Percentiles rank a stretch among this genome's conserved stretches.
Evolutionary conservation across 1,284 basidiomycete genomes (phyloP).

Genomic region (Moesziomyces sp.): DNA sequence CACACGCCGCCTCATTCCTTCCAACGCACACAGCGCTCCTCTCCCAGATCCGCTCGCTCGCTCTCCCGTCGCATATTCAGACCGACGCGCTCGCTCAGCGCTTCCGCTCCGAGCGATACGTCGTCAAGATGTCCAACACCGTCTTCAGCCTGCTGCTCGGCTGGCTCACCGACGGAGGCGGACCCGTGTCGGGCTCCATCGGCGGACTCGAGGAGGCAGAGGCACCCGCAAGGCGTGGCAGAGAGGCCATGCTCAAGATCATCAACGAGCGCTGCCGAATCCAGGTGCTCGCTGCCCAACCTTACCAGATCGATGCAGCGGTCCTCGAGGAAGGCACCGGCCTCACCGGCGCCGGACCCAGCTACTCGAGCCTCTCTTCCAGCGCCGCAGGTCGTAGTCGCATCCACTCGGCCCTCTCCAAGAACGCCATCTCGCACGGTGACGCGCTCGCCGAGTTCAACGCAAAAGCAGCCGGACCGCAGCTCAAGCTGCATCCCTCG

Average conservation of each 20-base stretch:
- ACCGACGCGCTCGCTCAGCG: conserved; percentile 84
- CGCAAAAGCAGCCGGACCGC: conserved; percentile 60
- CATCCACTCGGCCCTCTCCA: conserved; percentile 37
- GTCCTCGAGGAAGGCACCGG: conserved; percentile 66
- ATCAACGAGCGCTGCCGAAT: conserved; percentile 92
- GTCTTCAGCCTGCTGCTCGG: conserved; percentile 91
- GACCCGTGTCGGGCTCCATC: conserved; percentile 83
- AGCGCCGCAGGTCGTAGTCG: conserved; percentile 30
- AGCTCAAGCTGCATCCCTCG: conserved; percentile 62
- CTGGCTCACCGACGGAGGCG: conserved; percentile 93
- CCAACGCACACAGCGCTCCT: conserved; percentile 78
- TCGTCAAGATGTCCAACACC: conserved; percentile 87
- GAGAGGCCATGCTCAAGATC: conserved; percentile 84
- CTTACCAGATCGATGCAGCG: conserved; percentile 60
- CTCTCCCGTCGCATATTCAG: conserved; percentile 82
- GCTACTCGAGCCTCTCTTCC: conserved; percentile 36
- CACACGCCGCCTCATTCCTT: conserved; percentile 79
- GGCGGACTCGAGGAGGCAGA: conserved; percentile 76
- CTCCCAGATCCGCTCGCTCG: conserved; percentile 83
- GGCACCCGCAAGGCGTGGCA: conserved; percentile 70
- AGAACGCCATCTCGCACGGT: conserved; percentile 54
- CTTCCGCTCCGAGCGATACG: conserved; percentile 90
- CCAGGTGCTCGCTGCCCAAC: conserved; percentile 70
- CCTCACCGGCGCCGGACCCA: conserved; percentile 61
- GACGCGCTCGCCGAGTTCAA: conserved; percentile 65